phyloP scores from a whole-genome alignment of 2,329 filamentous ascomycete species.

The Setomelanomma holmii region DNA sequence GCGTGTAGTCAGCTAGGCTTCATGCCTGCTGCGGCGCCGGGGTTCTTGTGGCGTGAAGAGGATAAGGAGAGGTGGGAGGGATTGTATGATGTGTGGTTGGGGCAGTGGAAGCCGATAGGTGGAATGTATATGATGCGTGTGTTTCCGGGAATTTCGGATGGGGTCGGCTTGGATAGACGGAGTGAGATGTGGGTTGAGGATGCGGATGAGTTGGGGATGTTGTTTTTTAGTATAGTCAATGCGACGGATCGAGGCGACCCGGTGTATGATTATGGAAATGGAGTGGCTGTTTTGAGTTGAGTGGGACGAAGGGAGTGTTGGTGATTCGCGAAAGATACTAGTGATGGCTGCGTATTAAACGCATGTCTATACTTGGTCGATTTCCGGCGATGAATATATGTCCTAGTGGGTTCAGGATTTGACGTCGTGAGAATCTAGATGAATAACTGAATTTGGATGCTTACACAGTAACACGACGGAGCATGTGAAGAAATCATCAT shows the following conservation, averaged over 20 bases:
- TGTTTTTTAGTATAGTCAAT: constrained; percentile 48
- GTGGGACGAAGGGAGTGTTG: too few species aligned
- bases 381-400: too few species aligned
- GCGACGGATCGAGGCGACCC: constrained; percentile 16
- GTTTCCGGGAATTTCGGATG: constrained; percentile 36
- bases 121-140: constrained; percentile 6
- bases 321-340: too few species aligned
- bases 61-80: constrained; percentile 43
- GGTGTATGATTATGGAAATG: constrained; percentile 4
- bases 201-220: constrained; percentile 51
- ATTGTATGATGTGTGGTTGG: constrained; percentile 45
- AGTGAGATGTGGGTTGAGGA: constrained; percentile 53
- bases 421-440: too few species aligned
- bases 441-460: too few species aligned
- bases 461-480: too few species aligned
- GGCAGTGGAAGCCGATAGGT: constrained; percentile 43
- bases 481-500: too few species aligned
- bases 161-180: constrained; percentile 38
- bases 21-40: constrained; percentile 50
- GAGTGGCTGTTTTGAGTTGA: constrained; percentile 2
- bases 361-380: too few species aligned
- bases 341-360: too few species aligned
- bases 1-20: constrained; percentile 48
- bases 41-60: constrained; percentile 48
- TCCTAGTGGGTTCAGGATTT: too few species aligned